Evolutionary conservation across 2,329 filamentous ascomycete genomes (phyloP).

Genomic region (Fusarium sp.): DNA sequence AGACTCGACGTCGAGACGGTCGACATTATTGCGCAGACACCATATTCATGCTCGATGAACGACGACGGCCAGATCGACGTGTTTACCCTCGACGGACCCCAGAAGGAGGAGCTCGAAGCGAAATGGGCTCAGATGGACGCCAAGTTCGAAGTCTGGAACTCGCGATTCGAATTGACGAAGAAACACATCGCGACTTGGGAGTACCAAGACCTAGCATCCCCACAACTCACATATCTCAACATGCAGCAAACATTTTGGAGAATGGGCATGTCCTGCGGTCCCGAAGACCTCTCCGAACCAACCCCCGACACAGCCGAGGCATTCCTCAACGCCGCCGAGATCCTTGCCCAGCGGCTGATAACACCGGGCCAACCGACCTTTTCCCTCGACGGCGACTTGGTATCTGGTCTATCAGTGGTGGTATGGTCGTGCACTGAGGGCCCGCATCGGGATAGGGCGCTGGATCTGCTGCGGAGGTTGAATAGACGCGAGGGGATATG

Average conservation of each 20-base stretch:
- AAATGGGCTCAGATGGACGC: neutral
- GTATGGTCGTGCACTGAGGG: neutral
- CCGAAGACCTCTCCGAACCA: neutral
- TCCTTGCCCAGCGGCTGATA: neutral
- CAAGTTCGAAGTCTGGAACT: neutral
- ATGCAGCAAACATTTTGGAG: conserved; percentile 24
- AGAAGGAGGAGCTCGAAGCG: neutral
- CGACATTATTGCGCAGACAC: neutral
- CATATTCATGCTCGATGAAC: neutral
- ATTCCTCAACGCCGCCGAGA: conserved; percentile 15
- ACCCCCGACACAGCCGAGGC: neutral
- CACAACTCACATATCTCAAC: conserved; percentile 3
- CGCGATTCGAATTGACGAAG: conserved; percentile 25
- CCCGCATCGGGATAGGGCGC: neutral
- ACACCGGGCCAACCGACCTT: conserved; percentile 4
- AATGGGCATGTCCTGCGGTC: neutral
- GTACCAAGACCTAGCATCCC: neutral
- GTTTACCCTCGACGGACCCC: neutral
- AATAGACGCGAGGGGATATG: conserved; percentile 34
- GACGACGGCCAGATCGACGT: neutral
- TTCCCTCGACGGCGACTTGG: conserved; percentile 17
- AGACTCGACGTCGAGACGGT: conserved; percentile 17
- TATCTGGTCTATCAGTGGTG: conserved; percentile 15
- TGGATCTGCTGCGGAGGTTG: conserved; percentile 21
- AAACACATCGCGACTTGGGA: neutral